Conservation (phyloP, 2,329 filamentous ascomycete genomes). For the Colletotrichum sp. region DNA sequence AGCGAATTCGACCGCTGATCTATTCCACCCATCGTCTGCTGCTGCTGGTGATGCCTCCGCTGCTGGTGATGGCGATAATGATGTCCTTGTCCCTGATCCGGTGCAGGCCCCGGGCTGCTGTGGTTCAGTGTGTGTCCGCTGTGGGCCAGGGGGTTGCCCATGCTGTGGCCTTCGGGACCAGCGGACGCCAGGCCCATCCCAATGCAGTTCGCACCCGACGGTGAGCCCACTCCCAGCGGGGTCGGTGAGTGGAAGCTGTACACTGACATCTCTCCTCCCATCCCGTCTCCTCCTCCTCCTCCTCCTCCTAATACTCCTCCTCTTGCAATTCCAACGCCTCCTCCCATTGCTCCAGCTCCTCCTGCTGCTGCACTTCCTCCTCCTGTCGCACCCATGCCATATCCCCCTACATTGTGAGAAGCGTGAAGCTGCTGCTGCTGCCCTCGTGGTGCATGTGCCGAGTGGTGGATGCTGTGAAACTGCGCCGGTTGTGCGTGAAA, state of each 20-base stretch:
- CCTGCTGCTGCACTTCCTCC: neutral
- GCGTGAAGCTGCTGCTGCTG: neutral
- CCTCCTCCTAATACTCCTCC: neutral
- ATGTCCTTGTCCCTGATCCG: too few relatives aligned
- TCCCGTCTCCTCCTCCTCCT: neutral
- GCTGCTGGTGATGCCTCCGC: too few relatives aligned
- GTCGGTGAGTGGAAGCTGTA: neutral
- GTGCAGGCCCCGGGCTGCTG: neutral
- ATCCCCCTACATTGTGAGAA: neutral
- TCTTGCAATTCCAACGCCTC: neutral
- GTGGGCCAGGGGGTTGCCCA: neutral
- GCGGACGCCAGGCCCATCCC: neutral
- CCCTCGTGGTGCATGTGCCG: neutral
- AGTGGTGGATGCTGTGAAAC: neutral
- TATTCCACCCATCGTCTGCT: too few relatives aligned
- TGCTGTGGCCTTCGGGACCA: neutral
- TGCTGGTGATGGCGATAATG: too few relatives aligned
- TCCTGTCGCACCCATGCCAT: neutral
- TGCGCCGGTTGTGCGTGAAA: constrained; percentile 31
- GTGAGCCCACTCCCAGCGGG: neutral
- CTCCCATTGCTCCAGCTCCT: neutral
- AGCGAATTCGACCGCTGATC: neutral
- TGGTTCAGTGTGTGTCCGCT: neutral
- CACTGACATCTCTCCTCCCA: neutral
- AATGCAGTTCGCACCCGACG: neutral